These are phyloP conservation scores for Penicillium herquei DNA, from an alignment of 495 filamentous ascomycete genomes.

Conservation along the genomic window DNA sequence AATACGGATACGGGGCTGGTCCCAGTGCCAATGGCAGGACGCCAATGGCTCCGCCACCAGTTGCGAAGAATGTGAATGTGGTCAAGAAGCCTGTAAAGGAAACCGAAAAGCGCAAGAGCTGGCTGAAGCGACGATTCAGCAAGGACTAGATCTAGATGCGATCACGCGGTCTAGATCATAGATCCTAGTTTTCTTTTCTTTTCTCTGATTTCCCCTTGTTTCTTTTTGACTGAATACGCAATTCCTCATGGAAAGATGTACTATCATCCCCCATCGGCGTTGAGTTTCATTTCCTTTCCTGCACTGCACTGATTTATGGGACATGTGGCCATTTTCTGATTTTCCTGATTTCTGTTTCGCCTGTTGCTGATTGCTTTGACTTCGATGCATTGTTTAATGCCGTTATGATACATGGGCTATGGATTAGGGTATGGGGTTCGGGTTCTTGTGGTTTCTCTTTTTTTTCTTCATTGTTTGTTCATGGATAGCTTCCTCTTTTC, in stretches of 20 bases:
- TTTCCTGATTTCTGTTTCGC: not conserved
- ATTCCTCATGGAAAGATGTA: constrained; percentile 5
- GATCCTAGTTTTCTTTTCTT: constrained; percentile 8
- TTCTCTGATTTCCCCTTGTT: constrained; percentile 10
- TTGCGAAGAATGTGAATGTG: constrained; percentile 8
- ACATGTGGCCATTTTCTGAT: not conserved
- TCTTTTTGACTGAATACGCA: constrained; percentile 5
- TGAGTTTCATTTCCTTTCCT: constrained; percentile 4
- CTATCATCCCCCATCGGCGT: constrained; percentile 5
- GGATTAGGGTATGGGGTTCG: constrained; percentile 10
- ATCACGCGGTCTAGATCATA: not conserved
- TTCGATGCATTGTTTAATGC: constrained; percentile 26
- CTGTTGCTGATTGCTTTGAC: constrained; percentile 6
- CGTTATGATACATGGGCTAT: constrained; percentile 31
- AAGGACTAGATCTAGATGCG: constrained; percentile 42
- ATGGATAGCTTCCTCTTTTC: constrained; percentile 8
- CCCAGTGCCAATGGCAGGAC: constrained; percentile 25
- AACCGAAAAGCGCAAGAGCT: constrained; percentile 79
- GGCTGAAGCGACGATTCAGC: constrained; percentile 82
- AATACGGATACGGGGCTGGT: constrained; percentile 54
- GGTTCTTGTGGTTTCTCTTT: constrained; percentile 28
- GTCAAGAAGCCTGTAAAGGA: not conserved
- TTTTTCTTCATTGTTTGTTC: constrained; percentile 22
- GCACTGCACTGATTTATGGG: constrained; percentile 3
- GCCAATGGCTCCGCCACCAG: constrained; percentile 5